Conservation (phyloP, 2,329 filamentous ascomycete genomes). For the Xylaria sp. region DNA sequence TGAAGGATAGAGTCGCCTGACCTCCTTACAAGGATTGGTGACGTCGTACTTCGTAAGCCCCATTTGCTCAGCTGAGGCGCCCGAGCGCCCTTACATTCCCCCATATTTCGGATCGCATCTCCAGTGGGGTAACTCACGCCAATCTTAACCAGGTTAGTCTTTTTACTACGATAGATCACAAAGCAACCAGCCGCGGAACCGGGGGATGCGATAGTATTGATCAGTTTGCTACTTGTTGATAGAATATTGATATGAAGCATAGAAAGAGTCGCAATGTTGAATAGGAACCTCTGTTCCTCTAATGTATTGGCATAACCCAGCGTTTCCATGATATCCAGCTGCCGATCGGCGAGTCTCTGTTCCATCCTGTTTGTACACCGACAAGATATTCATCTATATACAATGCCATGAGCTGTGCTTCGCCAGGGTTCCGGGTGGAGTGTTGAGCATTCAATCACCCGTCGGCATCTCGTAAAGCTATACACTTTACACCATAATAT, state of each 20-base stretch:
- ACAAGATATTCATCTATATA: neutral
- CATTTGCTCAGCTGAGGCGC: slow-evolving; percentile 7
- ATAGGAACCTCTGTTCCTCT: neutral
- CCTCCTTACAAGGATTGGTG: neutral
- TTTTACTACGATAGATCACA: too few relatives aligned
- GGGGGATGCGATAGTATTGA: neutral
- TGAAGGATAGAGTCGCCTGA: neutral
- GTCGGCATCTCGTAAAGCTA: neutral
- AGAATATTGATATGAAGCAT: neutral
- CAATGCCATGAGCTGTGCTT: neutral
- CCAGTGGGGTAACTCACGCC: slow-evolving; percentile 8
- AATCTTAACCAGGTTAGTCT: slow-evolving; percentile 10
- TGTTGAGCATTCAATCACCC: neutral
- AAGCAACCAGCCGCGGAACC: too few relatives aligned
- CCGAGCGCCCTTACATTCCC: neutral
- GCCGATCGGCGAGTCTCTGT: neutral
- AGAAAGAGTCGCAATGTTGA: neutral
- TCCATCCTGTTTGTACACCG: neutral
- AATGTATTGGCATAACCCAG: neutral
- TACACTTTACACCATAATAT: slow-evolving; percentile 2
- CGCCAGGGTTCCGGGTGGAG: neutral
- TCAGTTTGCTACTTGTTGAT: neutral
- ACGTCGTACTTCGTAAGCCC: neutral
- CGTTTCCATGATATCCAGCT: neutral
- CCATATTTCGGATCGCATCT: slow-evolving; percentile 3